Conservation (phyloP, 371 early-diverging fungal genomes). For the Basidiobolus meristosporus region DNA sequence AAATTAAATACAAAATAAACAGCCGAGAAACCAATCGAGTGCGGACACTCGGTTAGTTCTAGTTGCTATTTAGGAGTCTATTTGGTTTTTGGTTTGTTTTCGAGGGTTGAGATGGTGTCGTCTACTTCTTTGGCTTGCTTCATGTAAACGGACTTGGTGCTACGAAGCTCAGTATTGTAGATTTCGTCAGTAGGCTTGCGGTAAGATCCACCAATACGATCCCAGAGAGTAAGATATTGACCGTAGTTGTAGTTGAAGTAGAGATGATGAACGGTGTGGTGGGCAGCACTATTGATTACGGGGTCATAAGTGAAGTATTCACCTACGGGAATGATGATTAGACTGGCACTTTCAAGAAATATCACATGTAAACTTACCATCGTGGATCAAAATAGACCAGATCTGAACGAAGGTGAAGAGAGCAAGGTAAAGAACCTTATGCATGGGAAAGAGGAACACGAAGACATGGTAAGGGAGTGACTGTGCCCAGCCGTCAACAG, state of each 20-base stretch:
- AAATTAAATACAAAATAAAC: too few relatives aligned
- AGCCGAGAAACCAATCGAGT: too few relatives aligned
- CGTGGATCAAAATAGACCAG: constrained; percentile 95
- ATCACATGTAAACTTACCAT: constrained; percentile 29
- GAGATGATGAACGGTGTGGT: constrained; percentile 88
- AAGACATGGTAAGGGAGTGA: constrained; percentile 87
- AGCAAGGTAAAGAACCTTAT: constrained; percentile 64
- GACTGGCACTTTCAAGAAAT: not conserved
- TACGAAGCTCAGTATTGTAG: constrained; percentile 32
- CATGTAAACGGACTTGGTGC: constrained; percentile 37
- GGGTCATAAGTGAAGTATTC: constrained; percentile 5
- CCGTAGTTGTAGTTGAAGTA: constrained; percentile 98
- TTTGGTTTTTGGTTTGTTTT: not conserved
- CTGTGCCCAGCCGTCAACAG: constrained; percentile 82
- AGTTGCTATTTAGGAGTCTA: too few relatives aligned
- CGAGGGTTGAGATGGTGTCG: not conserved
- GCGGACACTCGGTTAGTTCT: too few relatives aligned
- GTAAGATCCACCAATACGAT: constrained; percentile 50
- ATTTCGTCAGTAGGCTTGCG: constrained; percentile 48
- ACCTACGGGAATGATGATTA: not conserved
- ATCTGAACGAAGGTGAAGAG: constrained; percentile 80
- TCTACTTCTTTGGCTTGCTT: constrained; percentile 48
- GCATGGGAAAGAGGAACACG: constrained; percentile 75
- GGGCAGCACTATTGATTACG: constrained; percentile 65
- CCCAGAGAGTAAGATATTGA: constrained; percentile 86